A percentile compares a stretch with the other conserved stretches of the same genome.
phyloP scores from a whole-genome alignment of 768 basidiomycete species.

The Hypholoma sublateritium region DNA sequence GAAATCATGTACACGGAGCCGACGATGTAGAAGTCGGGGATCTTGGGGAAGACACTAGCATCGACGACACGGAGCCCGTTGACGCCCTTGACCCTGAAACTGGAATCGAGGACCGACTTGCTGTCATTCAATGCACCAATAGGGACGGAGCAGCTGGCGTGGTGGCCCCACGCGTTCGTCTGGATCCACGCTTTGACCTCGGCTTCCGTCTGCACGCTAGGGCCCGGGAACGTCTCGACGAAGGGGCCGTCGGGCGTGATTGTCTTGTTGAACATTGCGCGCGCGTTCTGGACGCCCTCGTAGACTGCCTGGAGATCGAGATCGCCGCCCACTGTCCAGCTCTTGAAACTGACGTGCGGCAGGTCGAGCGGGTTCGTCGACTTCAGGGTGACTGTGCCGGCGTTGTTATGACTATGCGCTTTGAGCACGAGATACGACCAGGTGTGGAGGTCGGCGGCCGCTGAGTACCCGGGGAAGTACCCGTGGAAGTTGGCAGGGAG shows the following conservation, averaged over 20 bases:
- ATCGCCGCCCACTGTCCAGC: not conserved
- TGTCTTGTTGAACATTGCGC: conserved; percentile 2
- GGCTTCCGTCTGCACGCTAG: conserved; percentile 3
- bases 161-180: conserved; percentile 12
- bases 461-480: conserved; percentile 10
- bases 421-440: conserved; percentile 11
- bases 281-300: conserved; percentile 8
- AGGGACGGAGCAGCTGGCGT: conserved; percentile 6
- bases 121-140: conserved; percentile 3
- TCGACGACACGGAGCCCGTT: conserved; percentile 9
- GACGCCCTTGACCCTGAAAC: conserved; percentile 9
- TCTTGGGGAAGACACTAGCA: conserved; percentile 10
- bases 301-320: conserved; percentile 5
- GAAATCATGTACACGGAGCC: conserved; percentile 10
- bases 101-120: conserved; percentile 1
- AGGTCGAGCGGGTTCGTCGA: conserved; percentile 7
- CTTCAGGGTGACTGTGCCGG: conserved; percentile 6
- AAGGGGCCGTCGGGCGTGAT: not conserved
- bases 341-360: conserved; percentile 7
- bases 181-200: conserved; percentile 10
- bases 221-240: conserved; percentile 3
- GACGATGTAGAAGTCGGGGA: conserved; percentile 11
- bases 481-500: conserved; percentile 10
- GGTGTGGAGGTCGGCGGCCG: not conserved
- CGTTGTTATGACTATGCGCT: conserved; percentile 9